Evolutionary conservation across 208 protist species (phyloP), one percentile per base, ranked within the genome.

Genomic region (Wallacemonas sp.): DNA sequence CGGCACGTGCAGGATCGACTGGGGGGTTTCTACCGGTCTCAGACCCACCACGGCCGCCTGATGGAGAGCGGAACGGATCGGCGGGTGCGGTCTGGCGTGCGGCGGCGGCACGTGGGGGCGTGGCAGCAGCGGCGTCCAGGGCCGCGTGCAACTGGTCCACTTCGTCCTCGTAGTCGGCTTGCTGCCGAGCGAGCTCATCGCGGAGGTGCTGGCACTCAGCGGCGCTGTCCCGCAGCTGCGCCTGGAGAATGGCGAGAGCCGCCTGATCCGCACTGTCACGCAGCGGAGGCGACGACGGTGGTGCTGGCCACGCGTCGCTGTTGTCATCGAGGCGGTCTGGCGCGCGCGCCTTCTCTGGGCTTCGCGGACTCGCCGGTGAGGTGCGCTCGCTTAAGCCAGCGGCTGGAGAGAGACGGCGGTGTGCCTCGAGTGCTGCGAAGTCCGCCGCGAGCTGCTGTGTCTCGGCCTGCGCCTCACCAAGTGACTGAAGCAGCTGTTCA

Each of bases 401-500:
- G 41, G 41, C 41, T 6, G 41, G 1, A n/a, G 41, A 23, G 16
- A 24, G 41, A 47, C 30, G 47, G 9, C 47, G 47, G 26, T 55
- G 47, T 16, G n/a, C 47, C 1, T 1, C 47, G 8, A 55, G 47
- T 5, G 47, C 47, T 6, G 47, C 47, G 21, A 55, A 55, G 17
- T 55, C 47, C 9, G 0, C 11, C 24, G 47, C 47, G 5, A 55
- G 47, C 47, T 55, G 47, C 47, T 55, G 47, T 8, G 47, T 32
- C 23, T 55, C 47, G 5, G 47, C 47, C 32, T 26, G 21, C n/a
- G 21, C 0, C 11, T 39, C n/a, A 23, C 23, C 26, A 9, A 65
- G 17, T 6, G 48, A 29, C n/a, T 72, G 55, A 11, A 84, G 41
- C 0, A 80, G 58, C n/a, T 68, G 33, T 9, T 61, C 29, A 5